A percentile compares a stretch with the other conserved stretches of the same genome.
Evolutionary conservation across 495 filamentous ascomycete species (phyloP).

Genomic region (Penicillium goetzii): DNA sequence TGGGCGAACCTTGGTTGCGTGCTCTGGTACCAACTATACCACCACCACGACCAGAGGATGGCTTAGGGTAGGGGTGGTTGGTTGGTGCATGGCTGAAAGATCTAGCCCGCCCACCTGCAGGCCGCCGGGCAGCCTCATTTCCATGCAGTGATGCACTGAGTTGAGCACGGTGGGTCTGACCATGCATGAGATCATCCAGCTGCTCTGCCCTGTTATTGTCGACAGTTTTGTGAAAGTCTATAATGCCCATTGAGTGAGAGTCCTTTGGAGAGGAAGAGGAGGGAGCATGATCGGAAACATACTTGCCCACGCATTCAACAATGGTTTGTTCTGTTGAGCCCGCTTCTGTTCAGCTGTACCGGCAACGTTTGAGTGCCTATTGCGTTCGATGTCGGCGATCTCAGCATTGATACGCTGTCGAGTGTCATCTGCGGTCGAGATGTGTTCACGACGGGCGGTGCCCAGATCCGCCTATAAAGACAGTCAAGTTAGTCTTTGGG

Average conservation of each 20-base stretch:
- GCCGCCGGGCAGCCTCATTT: background rate
- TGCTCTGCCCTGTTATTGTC: constrained; percentile 36
- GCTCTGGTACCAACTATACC: constrained; percentile 25
- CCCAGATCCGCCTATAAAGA: constrained; percentile 9
- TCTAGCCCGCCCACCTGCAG: constrained; percentile 5
- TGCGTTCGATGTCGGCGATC: background rate
- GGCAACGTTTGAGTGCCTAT: constrained; percentile 27
- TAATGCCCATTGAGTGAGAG: constrained; percentile 4
- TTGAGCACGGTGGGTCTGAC: constrained; percentile 42
- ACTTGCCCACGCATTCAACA: constrained; percentile 39
- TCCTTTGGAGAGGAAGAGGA: background rate
- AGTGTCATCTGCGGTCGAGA: constrained; percentile 6
- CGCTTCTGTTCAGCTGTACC: constrained; percentile 28
- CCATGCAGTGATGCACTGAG: constrained; percentile 24
- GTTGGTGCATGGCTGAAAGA: background rate
- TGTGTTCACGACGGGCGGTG: constrained; percentile 5
- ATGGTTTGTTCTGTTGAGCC: constrained; percentile 24
- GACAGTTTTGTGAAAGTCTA: constrained; percentile 36
- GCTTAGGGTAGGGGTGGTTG: background rate
- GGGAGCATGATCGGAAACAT: constrained; percentile 7
- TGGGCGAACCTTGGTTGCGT: background rate
- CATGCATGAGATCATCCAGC: constrained; percentile 36
- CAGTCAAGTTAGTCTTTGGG: background rate
- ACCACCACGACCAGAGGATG: constrained; percentile 26
- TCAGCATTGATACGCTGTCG: background rate